phyloP scores from a whole-genome alignment of 1,284 basidiomycete species.

The Inonotus obliquus region DNA sequence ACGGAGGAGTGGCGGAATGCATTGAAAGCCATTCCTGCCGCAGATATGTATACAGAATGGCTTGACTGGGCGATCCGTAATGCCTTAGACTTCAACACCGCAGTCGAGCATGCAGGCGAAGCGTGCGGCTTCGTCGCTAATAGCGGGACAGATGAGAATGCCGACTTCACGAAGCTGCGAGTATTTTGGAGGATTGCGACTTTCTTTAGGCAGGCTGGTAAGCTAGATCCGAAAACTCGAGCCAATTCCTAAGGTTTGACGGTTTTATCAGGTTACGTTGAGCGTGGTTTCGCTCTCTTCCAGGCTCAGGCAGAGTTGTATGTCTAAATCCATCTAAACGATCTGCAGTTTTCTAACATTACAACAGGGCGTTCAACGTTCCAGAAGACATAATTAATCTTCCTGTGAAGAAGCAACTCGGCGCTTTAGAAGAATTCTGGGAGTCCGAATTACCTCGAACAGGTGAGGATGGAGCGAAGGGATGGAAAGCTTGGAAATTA shows the following conservation, averaged over 20 bases:
- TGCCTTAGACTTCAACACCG: constrained; percentile 42
- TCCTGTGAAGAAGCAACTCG: constrained; percentile 44
- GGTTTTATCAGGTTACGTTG: constrained; percentile 33
- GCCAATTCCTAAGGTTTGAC: background rate
- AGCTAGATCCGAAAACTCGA: constrained; percentile 9
- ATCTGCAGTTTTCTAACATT: constrained; percentile 15
- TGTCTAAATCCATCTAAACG: constrained; percentile 23
- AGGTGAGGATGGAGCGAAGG: constrained; percentile 55
- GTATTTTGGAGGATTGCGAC: constrained; percentile 68
- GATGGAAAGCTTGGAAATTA: constrained; percentile 57
- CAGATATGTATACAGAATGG: constrained; percentile 69
- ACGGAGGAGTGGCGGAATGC: constrained; percentile 69
- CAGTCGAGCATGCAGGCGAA: constrained; percentile 45
- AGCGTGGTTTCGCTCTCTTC: constrained; percentile 67
- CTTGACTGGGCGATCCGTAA: constrained; percentile 63
- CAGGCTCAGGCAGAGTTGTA: constrained; percentile 77
- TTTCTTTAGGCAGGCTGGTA: constrained; percentile 74
- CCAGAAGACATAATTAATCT: constrained; percentile 39
- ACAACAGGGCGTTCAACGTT: constrained; percentile 47
- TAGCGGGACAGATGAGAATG: constrained; percentile 29
- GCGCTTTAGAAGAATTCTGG: constrained; percentile 70
- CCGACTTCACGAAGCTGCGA: constrained; percentile 55
- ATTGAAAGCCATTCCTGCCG: constrained; percentile 42
- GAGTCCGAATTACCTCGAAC: constrained; percentile 63
- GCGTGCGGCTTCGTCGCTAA: constrained; percentile 36